Base-by-base conservation (phyloP, 2,329 filamentous ascomycete species). In the Ophiostoma sp. region DNA sequence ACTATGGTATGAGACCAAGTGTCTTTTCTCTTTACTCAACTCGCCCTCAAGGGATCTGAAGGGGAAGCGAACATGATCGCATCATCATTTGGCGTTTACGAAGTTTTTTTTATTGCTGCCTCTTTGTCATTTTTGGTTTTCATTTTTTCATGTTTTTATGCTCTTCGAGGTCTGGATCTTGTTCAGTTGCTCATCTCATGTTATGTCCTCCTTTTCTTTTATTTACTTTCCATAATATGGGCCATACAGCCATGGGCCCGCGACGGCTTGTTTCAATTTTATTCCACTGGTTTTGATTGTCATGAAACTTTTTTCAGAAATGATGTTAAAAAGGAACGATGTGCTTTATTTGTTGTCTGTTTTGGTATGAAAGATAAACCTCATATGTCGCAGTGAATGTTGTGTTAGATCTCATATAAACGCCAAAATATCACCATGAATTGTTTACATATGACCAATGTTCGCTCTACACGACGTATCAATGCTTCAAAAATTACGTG, bases 31-130 rank as follows among this genome's bases (percentile, higher is more conserved):
- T 42, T 15, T 15, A 28, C 22, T 28, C 50, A 28, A 22, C 31
- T 39, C 61, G 11, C 61, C 61, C 61, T 28, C 36, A 5, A 45
- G 15, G 22, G 61, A 28, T 25, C 22, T 17, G 36, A 28, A 11
- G 12, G 31, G 50, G 48, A 71, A 61, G 48, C 48, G 61, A 11
- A 70, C 36, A 70, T 36, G 55, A 52, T 69, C 63, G 64, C 64
- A 74, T 74, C 52, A 50, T 72, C 12, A 72, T 70, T 70, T 66
- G 68, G 69, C 68, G 59, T 72, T 74, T 70, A 19, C 45, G 31
- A 66, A 17, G 33, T 70, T 15, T 39, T 28, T 66, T 25, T n/a
- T 63, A 28, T 28, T 15, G 15, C 15, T 48, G 15, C 39, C 15
- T 42, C 7, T 69, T 73, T 69, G 6, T 33, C 12, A 3, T 12